Evolutionary conservation across 768 basidiomycete genomes (phyloP), one percentile per base, ranked within the genome.

Genomic region (Termitomyces sp.): DNA sequence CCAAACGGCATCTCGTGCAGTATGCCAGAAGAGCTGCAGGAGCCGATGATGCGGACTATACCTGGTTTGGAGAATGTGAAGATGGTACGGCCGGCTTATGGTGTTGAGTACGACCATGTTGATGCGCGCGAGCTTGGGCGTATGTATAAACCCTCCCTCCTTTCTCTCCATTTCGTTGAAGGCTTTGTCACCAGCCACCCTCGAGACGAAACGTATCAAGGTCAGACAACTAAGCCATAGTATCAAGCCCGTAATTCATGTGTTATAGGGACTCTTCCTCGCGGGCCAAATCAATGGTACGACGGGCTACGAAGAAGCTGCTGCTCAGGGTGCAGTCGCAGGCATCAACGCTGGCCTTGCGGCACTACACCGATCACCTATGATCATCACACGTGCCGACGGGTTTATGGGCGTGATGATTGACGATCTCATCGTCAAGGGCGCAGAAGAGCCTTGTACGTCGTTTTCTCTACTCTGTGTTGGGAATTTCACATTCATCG

Each of bases 221-320:
- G 90, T 86, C 62, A 20, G 61, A 55, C 4, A n/a, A 12, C 20
- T 20, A 0, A 18, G 7, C 1, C 5, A 53, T 34, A 22, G 6
- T 46, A 11, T 44, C 5, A 5, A 16, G 11, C 6, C 8, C 13
- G 22, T 1, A 6, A 16, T 2, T 34, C 0, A 24, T 12, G 11
- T 1, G 1, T 8, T 62, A 2, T 59, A 89, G 83, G 93, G 93
- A 1, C 79, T 95, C 3, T 95, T 89, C 72, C 82, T 95, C 22
- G 91, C 92, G 0, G 93, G 93, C 4, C 93, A 95, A 70, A 95
- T 95, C 66, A 95, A 95, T 64, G 89, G 89, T 12, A 96, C 94
- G 1, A 96, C 94, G 2, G 94, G 94, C 5, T 96, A 96, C 68
- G 94, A 96, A 69, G 94, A 96, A 73, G 94, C 94, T 1, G 94